Evolutionary conservation across 371 early-diverging fungal genomes (phyloP), one percentile per base, ranked within the genome.

Genomic region (Chytridium lagenaria): DNA sequence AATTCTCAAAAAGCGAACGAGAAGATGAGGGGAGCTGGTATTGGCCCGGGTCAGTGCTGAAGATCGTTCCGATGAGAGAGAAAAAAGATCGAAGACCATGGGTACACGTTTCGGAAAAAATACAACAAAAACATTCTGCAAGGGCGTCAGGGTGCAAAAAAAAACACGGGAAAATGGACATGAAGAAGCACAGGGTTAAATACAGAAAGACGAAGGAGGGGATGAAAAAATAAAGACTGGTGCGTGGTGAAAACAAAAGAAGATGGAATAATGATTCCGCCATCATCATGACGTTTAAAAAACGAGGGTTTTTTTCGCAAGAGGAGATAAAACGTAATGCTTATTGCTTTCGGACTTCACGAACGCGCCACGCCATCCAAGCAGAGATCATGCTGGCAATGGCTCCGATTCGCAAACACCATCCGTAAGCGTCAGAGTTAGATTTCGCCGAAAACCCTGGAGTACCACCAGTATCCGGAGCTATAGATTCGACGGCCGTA

Each of bases 401-500:
- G 12, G 78, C 79, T 5, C 86, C 84, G 33, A 80, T 2, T n/a
- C 86, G 65, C 50, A 85, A 69, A 22, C 81, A 73, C 83, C 83
- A 83, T 39, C 83, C 81, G 28, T 79, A 75, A 1, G 77, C 55
- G 68, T 83, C 84, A 1, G 1, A 19, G 1, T 36, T 26, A 28
- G 61, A 26, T 10, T 61, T 34, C n/a, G 2, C 2, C 37, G 38
- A 19, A 22, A 23, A 71, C 22, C 44, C 69, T n/a, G n/a, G n/a
- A n/a, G n/a, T n/a, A 0, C 19, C 64, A 61, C 36, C 36, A 22
- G 33, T 38, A 2, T 66, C n/a, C 1, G 67, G 59, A 1, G 52
- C 23, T 10, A 77, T 39, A 28, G 67, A 31, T 70, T 78, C 78
- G 0, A 88, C 74, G 44, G 80, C 34, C 12, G 89, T 86, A 83